Percentiles rank a stretch among this genome's conserved stretches.
Conservation (phyloP, 306 rosid species). For the Prunus mongolica region DNA sequence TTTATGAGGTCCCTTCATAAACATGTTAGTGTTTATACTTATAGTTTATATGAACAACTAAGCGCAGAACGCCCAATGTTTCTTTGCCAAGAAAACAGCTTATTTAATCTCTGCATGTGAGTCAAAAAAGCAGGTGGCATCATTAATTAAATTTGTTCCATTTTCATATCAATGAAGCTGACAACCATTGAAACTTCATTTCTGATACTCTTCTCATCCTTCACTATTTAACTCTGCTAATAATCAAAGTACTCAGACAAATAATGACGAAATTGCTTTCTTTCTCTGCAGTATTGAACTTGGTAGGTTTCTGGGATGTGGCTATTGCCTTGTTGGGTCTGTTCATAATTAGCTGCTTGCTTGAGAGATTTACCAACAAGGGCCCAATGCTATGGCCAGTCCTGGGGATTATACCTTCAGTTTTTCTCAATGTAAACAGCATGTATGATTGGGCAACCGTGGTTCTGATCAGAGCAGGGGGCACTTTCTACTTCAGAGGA, state of each 20-base stretch:
- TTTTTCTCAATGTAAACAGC: slow-evolving; percentile 16
- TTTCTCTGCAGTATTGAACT: slow-evolving; percentile 2
- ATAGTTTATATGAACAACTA: too few species aligned
- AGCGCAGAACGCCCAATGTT: too few species aligned
- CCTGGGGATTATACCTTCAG: slow-evolving; percentile 30
- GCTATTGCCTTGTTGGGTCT: slow-evolving; percentile 24
- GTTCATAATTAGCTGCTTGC: slow-evolving; percentile 18
- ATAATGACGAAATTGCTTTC: background rate
- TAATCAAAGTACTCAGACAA: background rate
- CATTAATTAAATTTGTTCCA: background rate
- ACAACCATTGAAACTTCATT: background rate
- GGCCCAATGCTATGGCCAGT: slow-evolving; percentile 49
- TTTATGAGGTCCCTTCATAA: too few species aligned
- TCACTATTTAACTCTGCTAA: background rate
- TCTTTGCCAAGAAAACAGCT: background rate
- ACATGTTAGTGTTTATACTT: too few species aligned
- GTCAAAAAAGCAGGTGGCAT: background rate
- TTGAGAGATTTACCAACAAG: slow-evolving; percentile 31
- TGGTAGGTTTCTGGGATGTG: slow-evolving; percentile 22
- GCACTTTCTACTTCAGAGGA: slow-evolving; percentile 42
- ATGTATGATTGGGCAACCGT: slow-evolving; percentile 35
- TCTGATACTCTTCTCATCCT: background rate
- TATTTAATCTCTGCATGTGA: background rate
- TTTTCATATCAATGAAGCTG: background rate
- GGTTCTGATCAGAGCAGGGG: slow-evolving; percentile 36